phyloP scores from a whole-genome alignment of 1,284 basidiomycete genomes.

The Ustilago trichophora region DNA sequence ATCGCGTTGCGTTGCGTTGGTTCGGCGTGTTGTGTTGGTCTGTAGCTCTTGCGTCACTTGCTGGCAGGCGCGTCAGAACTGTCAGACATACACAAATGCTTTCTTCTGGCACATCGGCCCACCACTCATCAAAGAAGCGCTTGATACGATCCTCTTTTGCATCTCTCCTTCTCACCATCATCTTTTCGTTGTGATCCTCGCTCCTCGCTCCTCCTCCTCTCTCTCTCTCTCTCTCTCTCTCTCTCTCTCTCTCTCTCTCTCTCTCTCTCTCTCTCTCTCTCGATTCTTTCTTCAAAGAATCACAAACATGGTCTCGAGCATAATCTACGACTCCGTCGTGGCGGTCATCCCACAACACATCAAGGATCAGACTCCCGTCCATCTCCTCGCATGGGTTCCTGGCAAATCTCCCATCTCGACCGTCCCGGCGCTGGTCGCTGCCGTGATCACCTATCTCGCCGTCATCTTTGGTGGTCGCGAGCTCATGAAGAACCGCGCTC shows the following conservation, averaged over 20 bases:
- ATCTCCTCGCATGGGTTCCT: constrained; percentile 49
- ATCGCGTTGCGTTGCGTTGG: not conserved
- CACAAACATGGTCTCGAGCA: constrained; percentile 39
- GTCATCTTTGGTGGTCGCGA: constrained; percentile 86
- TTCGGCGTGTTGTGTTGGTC: constrained; percentile 1
- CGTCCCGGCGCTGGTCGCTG: constrained; percentile 51
- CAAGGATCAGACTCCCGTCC: constrained; percentile 33
- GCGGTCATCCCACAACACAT: constrained; percentile 34
- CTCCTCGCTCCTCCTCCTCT: not conserved
- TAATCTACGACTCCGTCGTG: constrained; percentile 46
- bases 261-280: not conserved
- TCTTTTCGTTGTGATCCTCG: not conserved
- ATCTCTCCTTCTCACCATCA: constrained; percentile 18
- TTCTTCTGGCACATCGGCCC: too few species aligned
- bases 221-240: not conserved
- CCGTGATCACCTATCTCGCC: constrained; percentile 82
- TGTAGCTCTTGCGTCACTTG: constrained; percentile 1
- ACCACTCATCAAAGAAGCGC: too few species aligned
- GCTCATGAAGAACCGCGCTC: constrained; percentile 76
- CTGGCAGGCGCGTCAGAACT: not conserved
- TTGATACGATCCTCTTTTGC: too few species aligned
- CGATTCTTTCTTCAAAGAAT: too few species aligned
- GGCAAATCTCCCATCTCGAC: constrained; percentile 60
- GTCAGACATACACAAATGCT: too few species aligned
- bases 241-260: not conserved